A percentile compares a stretch with the other conserved stretches of the same genome.
phyloP scores from a whole-genome alignment of 2,329 filamentous ascomycete genomes.

The Pseudopyricularia cyperi region DNA sequence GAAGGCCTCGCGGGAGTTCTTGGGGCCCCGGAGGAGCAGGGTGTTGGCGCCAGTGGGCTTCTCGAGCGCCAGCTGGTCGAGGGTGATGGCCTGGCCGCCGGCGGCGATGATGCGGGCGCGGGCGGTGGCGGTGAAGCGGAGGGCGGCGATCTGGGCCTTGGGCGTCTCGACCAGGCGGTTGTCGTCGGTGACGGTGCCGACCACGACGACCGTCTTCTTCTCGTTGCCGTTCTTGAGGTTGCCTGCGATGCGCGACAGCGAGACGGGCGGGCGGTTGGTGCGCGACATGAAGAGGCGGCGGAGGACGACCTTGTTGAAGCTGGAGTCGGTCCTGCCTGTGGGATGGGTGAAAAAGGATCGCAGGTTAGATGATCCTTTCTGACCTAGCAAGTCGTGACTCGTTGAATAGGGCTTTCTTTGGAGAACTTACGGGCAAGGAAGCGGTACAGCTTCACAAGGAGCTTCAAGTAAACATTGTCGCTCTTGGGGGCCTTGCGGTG shows the following conservation, averaged over 20 bases:
- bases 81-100: conserved; percentile 87
- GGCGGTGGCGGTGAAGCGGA: conserved; percentile 93
- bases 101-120: conserved; percentile 87
- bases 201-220: conserved; percentile 82
- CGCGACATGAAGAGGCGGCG: conserved; percentile 97
- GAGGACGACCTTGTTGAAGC: conserved; percentile 98
- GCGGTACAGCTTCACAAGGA: conserved; percentile 96
- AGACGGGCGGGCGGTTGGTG: conserved; percentile 94
- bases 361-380: neutral
- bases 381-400: neutral
- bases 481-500: conserved; percentile 96
- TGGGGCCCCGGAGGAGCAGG: conserved; percentile 90
- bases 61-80: conserved; percentile 93
- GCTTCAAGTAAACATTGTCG: conserved; percentile 94
- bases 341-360: neutral
- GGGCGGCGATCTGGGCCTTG: conserved; percentile 86
- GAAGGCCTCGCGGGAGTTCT: conserved; percentile 94
- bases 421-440: conserved; percentile 77
- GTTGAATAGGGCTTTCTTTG: neutral
- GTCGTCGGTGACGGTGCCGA: conserved; percentile 96
- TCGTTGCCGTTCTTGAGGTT: conserved; percentile 52
- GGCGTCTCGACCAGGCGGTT: conserved; percentile 83
- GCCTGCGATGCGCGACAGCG: conserved; percentile 75
- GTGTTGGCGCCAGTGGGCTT: conserved; percentile 96
- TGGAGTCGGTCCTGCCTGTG: conserved; percentile 82